Evolutionary conservation across 176 grass and related monocot genomes (phyloP).

Genomic region (Juncus effusus): DNA sequence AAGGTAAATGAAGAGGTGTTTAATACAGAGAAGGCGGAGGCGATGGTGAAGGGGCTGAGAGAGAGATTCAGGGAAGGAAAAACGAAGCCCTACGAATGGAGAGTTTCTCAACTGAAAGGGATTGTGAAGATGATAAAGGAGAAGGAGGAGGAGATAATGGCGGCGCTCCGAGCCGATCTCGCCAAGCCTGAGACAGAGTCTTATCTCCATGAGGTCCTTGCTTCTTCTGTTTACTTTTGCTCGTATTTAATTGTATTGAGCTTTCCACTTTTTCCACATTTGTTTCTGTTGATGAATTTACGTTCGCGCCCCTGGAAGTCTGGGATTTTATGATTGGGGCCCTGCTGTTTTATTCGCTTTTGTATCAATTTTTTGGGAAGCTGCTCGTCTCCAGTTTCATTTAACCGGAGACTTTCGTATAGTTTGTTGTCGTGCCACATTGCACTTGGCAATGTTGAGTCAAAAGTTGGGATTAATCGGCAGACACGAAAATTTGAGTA

Average conservation of each 20-base stretch:
- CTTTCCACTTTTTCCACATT: too few species aligned
- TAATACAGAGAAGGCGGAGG: constrained; percentile 28
- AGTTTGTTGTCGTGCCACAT: too few species aligned
- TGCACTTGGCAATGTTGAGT: too few species aligned
- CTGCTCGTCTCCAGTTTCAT: neutral
- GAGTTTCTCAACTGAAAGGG: constrained; percentile 51
- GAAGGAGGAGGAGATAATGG: constrained; percentile 68
- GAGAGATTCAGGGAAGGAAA: constrained; percentile 47
- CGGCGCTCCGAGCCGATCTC: constrained; percentile 63
- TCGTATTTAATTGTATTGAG: neutral
- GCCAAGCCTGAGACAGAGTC: constrained; percentile 69
- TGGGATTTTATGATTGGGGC: neutral
- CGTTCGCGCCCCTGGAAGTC: too few species aligned
- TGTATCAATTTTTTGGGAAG: neutral
- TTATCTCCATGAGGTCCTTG: constrained; percentile 71
- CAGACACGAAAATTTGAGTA: too few species aligned
- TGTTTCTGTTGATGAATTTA: too few species aligned
- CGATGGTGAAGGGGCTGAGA: constrained; percentile 38
- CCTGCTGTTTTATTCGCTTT: neutral
- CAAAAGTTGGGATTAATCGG: too few species aligned
- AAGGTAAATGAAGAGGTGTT: neutral
- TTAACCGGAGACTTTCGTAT: too few species aligned
- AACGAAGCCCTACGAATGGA: constrained; percentile 61
- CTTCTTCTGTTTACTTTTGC: neutral
- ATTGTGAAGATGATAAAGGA: constrained; percentile 58